Conservation (phyloP, 176 grass and related monocot species). For the Ensete ventricosum region DNA sequence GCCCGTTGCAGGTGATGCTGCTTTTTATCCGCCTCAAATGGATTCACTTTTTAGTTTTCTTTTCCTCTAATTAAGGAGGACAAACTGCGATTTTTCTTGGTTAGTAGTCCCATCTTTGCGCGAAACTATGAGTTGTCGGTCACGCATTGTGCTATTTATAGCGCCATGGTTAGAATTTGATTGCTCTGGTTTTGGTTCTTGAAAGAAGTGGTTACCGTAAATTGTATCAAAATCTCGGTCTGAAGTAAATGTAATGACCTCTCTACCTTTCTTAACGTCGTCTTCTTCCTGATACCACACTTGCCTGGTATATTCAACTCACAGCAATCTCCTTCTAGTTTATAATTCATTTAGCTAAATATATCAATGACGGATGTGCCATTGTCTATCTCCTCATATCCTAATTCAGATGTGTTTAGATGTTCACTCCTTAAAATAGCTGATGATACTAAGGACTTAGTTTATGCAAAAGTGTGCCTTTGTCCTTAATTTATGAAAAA, state of each 20-base stretch:
- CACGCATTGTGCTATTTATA: neutral
- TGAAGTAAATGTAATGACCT: no score
- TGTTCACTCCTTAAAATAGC: neutral
- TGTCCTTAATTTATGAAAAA: neutral
- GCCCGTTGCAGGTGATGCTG: neutral
- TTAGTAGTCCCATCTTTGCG: neutral
- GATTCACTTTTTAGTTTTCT: no score
- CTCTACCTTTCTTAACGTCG: no score
- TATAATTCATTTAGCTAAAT: neutral
- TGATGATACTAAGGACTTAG: neutral
- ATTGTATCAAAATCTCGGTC: no score
- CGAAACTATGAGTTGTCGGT: neutral
- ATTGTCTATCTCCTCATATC: neutral
- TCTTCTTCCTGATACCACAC: no score
- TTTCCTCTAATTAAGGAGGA: no score
- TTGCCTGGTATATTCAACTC: neutral
- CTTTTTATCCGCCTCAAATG: neutral
- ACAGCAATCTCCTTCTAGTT: neutral
- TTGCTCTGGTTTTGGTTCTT: neutral
- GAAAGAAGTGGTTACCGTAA: no score
- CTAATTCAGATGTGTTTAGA: neutral
- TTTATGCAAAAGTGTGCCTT: neutral
- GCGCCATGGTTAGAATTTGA: neutral
- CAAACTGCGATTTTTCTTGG: neutral
- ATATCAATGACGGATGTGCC: neutral